Conservation (phyloP, 2,329 filamentous ascomycete genomes). For the Hypoxylon sp. region DNA sequence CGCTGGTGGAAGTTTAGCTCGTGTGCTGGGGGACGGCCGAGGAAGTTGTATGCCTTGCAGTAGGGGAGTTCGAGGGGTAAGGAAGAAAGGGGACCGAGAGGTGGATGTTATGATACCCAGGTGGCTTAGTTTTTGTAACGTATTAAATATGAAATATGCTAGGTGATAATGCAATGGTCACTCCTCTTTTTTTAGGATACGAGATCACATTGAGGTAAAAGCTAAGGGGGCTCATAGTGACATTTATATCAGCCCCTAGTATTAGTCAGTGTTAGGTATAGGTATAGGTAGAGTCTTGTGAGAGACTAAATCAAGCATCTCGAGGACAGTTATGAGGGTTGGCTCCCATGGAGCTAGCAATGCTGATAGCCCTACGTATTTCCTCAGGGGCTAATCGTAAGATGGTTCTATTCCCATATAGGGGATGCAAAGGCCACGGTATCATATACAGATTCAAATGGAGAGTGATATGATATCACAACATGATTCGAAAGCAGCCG, state of each 20-base stretch:
- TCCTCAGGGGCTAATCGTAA: not conserved
- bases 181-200: not conserved
- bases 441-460: not conserved
- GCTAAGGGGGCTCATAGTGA: not conserved
- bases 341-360: not conserved
- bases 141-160: not conserved
- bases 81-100: not conserved
- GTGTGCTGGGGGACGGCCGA: constrained; percentile 67
- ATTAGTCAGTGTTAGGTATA: too few species aligned
- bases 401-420: not conserved
- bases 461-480: not conserved
- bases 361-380: not conserved
- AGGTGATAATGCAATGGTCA: constrained; percentile 3
- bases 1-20: constrained; percentile 76
- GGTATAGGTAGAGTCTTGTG: too few species aligned
- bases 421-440: not conserved
- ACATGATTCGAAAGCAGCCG: not conserved
- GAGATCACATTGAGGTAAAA: not conserved
- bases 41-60: constrained; percentile 66
- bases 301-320: too few species aligned
- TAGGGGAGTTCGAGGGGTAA: not conserved
- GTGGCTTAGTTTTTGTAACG: constrained; percentile 11
- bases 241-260: too few species aligned
- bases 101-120: constrained; percentile 33
- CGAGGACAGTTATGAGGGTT: not conserved